phyloP scores from a whole-genome alignment of 2,329 filamentous ascomycete genomes.

The Trichoderma breve region DNA sequence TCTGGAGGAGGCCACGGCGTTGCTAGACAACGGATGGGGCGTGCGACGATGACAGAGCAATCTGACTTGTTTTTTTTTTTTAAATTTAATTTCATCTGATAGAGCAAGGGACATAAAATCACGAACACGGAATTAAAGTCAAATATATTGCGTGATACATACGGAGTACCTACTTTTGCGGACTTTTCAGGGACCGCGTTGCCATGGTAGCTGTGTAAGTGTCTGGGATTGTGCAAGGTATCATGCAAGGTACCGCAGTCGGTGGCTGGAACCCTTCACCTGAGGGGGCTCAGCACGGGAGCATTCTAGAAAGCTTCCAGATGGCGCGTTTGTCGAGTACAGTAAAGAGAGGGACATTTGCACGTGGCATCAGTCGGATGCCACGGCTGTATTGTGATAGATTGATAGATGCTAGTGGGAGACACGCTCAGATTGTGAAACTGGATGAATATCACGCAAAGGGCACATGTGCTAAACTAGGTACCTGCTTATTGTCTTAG shows the following conservation, averaged over 20 bases:
- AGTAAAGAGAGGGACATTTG: neutral
- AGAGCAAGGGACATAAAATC: neutral
- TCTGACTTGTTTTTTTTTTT: neutral
- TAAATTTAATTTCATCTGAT: neutral
- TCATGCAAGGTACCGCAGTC: slow-evolving; percentile 13
- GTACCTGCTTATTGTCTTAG: neutral
- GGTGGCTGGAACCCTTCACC: neutral
- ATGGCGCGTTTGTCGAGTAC: neutral
- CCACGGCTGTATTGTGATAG: neutral
- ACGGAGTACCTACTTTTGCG: no score
- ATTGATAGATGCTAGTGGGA: neutral
- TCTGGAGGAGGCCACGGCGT: slow-evolving; percentile 72
- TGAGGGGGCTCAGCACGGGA: neutral
- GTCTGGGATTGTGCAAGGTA: neutral
- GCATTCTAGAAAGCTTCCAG: slow-evolving; percentile 4
- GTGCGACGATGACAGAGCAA: slow-evolving; percentile 44
- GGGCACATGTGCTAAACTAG: neutral
- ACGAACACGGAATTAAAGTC: neutral
- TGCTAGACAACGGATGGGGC: slow-evolving; percentile 73
- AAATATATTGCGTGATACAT: neutral
- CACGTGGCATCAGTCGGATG: neutral
- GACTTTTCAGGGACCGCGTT: neutral
- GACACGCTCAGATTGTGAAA: neutral
- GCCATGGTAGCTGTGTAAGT: neutral
- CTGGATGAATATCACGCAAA: neutral